These are phyloP conservation scores for Thalassiosira livingstoniorum DNA, from an alignment of 352 stramenopile species.

Conservation along the genomic window DNA sequence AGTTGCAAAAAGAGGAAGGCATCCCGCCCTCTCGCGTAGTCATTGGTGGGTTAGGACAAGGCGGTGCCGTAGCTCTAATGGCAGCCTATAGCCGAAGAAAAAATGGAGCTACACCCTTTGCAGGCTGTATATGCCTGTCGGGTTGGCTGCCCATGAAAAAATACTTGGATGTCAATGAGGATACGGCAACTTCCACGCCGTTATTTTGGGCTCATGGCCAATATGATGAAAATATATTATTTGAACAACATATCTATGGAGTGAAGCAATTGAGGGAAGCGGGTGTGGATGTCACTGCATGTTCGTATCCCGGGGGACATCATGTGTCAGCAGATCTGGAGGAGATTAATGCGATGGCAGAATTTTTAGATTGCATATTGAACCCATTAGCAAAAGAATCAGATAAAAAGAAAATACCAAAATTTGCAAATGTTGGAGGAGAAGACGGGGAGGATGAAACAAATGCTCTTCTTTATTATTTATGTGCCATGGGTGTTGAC, in stretches of 20 bases:
- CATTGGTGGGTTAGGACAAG: conserved; percentile 83
- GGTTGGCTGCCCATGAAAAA: conserved; percentile 65
- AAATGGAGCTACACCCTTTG: conserved; percentile 58
- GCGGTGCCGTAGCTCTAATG: conserved; percentile 75
- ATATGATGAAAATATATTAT: conserved; percentile 65
- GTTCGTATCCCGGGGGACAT: conserved; percentile 54
- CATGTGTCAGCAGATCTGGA: conserved; percentile 57
- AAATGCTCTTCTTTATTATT: conserved; percentile 56
- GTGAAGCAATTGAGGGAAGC: conserved; percentile 50
- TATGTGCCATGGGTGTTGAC: conserved; percentile 46
- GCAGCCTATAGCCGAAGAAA: conserved; percentile 57
- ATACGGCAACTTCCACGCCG: conserved; percentile 48
- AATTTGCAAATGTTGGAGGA: conserved; percentile 12
- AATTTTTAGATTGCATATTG: conserved; percentile 54
- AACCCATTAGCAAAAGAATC: background rate
- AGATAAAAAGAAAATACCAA: conserved; percentile 10
- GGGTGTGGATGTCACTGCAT: conserved; percentile 55
- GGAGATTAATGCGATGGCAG: conserved; percentile 61
- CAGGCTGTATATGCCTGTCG: conserved; percentile 52
- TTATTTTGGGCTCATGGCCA: conserved; percentile 68
- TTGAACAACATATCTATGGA: conserved; percentile 65
- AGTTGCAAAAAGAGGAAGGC: conserved; percentile 69
- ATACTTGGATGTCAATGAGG: conserved; percentile 54
- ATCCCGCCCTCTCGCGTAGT: conserved; percentile 78
- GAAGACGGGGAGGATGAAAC: conserved; percentile 26